Percentiles rank a stretch among this genome's conserved stretches.
Evolutionary conservation across 768 basidiomycete species (phyloP).

Genomic region (Thelephora aurantiotincta): DNA sequence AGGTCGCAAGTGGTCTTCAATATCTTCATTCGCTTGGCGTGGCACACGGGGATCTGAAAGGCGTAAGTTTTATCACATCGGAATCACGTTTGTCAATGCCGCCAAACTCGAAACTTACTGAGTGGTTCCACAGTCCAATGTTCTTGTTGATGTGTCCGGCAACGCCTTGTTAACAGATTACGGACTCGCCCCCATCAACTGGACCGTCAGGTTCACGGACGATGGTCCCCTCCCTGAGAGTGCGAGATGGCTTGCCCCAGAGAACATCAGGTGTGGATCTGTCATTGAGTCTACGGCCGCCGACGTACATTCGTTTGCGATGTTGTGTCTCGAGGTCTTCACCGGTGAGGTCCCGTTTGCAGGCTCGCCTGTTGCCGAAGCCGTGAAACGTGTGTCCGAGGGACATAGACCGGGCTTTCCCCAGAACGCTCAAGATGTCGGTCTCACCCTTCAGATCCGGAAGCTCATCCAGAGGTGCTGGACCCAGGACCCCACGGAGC

Average conservation of each 20-base stretch:
- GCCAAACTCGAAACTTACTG: not conserved
- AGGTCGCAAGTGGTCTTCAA: not conserved
- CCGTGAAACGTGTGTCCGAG: no score
- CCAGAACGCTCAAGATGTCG: no score
- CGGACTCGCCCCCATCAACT: not conserved
- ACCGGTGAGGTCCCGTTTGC: no score
- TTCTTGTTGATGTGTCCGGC: not conserved
- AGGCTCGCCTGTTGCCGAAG: no score
- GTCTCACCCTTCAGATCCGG: not conserved
- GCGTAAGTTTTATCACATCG: not conserved
- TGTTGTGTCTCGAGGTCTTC: not conserved
- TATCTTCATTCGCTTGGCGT: not conserved
- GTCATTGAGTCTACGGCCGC: not conserved
- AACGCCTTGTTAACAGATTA: slow-evolving; percentile 1
- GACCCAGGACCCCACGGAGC: not conserved
- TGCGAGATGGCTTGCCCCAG: no score
- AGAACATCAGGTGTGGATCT: no score
- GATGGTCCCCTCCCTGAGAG: no score
- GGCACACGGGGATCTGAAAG: slow-evolving; percentile 3
- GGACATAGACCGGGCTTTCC: no score
- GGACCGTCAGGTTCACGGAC: no score
- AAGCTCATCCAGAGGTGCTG: not conserved
- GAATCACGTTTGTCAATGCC: not conserved
- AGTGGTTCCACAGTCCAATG: not conserved
- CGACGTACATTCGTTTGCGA: not conserved